A percentile compares a stretch with the other conserved stretches of the same genome.
Conservation (phyloP, 139 green algal species). For the Ettlia oleoabundans region DNA sequence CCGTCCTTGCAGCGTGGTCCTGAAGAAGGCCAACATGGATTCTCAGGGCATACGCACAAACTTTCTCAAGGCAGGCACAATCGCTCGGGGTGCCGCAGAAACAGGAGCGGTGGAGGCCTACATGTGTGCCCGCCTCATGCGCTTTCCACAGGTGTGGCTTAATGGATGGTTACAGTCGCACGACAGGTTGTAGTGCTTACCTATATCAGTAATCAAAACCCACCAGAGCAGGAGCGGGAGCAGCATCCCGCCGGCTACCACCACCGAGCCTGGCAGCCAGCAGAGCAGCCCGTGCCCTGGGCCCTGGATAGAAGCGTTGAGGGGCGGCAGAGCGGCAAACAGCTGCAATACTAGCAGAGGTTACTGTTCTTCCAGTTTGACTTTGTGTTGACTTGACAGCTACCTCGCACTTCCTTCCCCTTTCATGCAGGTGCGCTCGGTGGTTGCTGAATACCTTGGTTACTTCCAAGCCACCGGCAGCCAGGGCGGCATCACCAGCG, state of each 20-base stretch:
- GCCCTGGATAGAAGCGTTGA: too few species aligned
- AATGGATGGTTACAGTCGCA: too few species aligned
- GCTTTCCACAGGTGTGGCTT: conserved; percentile 59
- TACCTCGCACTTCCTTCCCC: not conserved
- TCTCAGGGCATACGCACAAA: conserved; percentile 61
- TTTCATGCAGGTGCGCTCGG: conserved; percentile 4
- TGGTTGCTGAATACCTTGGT: conserved; percentile 50
- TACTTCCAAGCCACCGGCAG: conserved; percentile 55
- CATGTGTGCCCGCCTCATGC: conserved; percentile 74
- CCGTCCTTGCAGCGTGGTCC: conserved; percentile 65
- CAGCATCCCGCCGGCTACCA: too few species aligned
- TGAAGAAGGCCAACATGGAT: conserved; percentile 92
- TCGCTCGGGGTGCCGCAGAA: conserved; percentile 81
- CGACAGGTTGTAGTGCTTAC: too few species aligned
- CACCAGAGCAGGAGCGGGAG: too few species aligned
- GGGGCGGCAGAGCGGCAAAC: too few species aligned
- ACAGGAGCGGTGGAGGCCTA: conserved; percentile 85
- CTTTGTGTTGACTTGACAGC: too few species aligned
- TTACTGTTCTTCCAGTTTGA: too few species aligned
- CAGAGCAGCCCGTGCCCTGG: too few species aligned
- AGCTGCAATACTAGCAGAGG: too few species aligned
- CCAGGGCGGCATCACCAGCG: conserved; percentile 65
- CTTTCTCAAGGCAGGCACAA: conserved; percentile 86
- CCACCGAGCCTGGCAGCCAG: too few species aligned
- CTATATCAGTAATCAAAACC: too few species aligned